A percentile compares a stretch with the other conserved stretches of the same genome.
Conservation (phyloP, 73 alveolate species). For the Paramecium octaurelia region DNA sequence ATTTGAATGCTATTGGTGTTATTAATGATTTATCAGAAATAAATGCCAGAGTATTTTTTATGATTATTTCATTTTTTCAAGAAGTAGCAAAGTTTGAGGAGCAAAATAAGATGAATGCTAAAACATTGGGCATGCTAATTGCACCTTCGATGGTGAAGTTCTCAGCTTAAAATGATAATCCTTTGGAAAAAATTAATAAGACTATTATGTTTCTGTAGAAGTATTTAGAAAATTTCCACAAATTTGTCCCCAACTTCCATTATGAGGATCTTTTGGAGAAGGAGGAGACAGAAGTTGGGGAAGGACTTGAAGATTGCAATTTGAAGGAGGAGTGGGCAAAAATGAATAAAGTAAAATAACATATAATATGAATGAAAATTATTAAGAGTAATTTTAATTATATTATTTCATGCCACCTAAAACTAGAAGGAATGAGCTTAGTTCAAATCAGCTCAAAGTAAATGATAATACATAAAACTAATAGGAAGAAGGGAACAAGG, state of each 20-base stretch:
- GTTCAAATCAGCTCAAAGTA: neutral
- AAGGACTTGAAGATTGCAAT: neutral
- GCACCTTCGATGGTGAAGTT: neutral
- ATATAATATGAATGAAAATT: neutral
- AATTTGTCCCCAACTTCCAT: neutral
- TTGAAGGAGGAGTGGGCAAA: neutral
- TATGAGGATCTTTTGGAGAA: neutral
- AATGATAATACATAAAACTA: neutral
- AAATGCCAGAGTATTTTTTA: neutral
- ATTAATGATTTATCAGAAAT: neutral
- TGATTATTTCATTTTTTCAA: neutral
- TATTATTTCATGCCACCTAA: neutral
- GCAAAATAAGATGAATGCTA: neutral
- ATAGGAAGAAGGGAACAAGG: conserved; percentile 84
- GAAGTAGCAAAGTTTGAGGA: neutral
- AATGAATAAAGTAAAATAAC: neutral
- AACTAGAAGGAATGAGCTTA: neutral
- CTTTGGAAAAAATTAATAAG: neutral
- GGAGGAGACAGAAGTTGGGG: neutral
- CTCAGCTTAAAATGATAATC: neutral
- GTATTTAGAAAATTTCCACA: neutral
- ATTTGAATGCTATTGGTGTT: neutral
- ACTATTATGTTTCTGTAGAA: neutral
- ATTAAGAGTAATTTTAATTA: neutral
- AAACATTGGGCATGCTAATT: neutral